Evolutionary conservation across 2,329 filamentous ascomycete genomes (phyloP), one percentile per base, ranked within the genome.

Genomic region (Clonostachys sp.): DNA sequence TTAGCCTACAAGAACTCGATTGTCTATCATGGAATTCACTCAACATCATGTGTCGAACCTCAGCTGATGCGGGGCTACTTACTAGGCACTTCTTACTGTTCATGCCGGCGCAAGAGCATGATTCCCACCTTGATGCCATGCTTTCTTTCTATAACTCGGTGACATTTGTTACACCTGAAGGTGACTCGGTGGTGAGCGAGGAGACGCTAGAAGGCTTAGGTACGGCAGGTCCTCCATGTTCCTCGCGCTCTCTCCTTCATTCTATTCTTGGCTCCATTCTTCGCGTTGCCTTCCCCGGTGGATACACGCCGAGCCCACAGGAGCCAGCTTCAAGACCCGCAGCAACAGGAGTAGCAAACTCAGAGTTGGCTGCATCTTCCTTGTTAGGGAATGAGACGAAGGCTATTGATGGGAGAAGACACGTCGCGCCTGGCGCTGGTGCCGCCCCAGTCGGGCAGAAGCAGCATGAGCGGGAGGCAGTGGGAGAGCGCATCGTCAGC

Each of bases 131-230:
- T 41, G 83, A 85, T 61, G 84, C 89, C 46, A 87, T 96, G 47
- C 75, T 96, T 57, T 91, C 89, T 45, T 97, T 95, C 70, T 99
- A 96, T 68, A 86, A 88, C 49, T 87, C 90, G 44, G 89, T 92
- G 56, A 84, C 95, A 62, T 91, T 88, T 67, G 77, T 99, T 64
- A 96, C 89, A 61, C 78, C 90, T 51, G 94, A 99, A 77, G 94
- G 94, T 66, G 94, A 97, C 73, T 94, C 94, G 57, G 79, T 89
- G 60, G 85, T 97, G 60, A 89, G 86, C 73, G 91, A 95, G 72
- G 90, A 96, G 65, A 87, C 86, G 64, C 81, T 96, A 62, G 83
- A 95, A 78, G 89, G 91, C 72, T 77, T 95, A 91, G 92, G 92
- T 96, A 96, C 79, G 82, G 78, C 77, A 66, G 73, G 71, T 68